A percentile compares a stretch with the other conserved stretches of the same genome.
These are phyloP conservation scores for Hyaloscypha finlandica DNA, from an alignment of 495 filamentous ascomycete genomes.

Conservation along the genomic window DNA sequence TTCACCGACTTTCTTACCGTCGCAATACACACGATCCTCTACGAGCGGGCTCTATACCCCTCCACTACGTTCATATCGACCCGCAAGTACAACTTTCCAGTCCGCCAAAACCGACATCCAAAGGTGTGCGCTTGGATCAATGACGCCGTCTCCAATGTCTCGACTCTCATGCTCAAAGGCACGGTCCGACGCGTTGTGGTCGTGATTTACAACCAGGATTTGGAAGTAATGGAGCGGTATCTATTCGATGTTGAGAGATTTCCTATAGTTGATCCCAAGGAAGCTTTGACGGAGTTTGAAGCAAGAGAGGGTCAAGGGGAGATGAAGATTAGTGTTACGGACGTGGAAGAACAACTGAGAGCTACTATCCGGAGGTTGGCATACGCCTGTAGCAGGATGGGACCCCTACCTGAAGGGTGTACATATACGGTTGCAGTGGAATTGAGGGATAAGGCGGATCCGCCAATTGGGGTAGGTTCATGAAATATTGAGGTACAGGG, in stretches of 20 bases:
- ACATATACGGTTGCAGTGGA: conserved; percentile 89
- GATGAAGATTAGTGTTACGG: conserved; percentile 39
- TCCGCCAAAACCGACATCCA: conserved; percentile 87
- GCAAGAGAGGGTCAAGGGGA: conserved; percentile 41
- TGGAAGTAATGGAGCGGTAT: conserved; percentile 72
- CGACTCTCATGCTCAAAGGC: conserved; percentile 69
- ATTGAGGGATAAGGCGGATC: conserved; percentile 68
- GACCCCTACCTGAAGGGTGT: conserved; percentile 69
- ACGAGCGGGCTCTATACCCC: conserved; percentile 84
- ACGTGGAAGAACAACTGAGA: conserved; percentile 75
- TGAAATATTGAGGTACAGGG: background rate
- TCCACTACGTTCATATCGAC: conserved; percentile 75
- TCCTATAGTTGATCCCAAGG: conserved; percentile 58
- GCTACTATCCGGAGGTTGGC: conserved; percentile 40
- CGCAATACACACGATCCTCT: conserved; percentile 91
- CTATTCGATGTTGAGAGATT: conserved; percentile 80
- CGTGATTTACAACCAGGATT: conserved; percentile 63
- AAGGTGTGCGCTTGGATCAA: conserved; percentile 89
- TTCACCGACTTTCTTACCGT: conserved; percentile 82
- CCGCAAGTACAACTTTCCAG: conserved; percentile 84
- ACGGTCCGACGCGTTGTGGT: conserved; percentile 67
- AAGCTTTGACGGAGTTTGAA: conserved; percentile 37
- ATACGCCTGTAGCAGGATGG: conserved; percentile 29
- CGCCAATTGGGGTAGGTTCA: conserved; percentile 65
- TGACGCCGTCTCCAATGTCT: conserved; percentile 76